Conservation (phyloP, 2,329 filamentous ascomycete species). For the Aspergillus novofumigatus region DNA sequence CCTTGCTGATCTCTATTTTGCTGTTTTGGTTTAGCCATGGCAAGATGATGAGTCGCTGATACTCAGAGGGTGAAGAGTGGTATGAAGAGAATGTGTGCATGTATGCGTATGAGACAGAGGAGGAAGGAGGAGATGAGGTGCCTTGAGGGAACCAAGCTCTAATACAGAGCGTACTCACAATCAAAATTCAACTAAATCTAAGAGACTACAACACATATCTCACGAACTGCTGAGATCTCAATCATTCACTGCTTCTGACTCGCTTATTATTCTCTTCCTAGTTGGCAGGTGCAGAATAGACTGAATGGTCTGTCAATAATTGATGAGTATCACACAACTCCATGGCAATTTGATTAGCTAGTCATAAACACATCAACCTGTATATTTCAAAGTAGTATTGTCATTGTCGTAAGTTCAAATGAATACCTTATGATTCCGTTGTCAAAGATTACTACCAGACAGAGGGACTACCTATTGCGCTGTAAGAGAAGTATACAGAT, state of each 20-base stretch:
- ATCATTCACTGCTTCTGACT: not conserved
- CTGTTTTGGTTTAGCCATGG: not conserved
- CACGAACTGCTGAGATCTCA: not conserved
- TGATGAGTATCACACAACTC: not conserved
- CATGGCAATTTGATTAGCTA: not conserved
- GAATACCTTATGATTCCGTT: not conserved
- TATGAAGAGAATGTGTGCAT: not conserved
- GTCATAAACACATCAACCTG: not conserved
- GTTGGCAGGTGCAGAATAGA: not conserved
- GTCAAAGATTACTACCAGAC: no score
- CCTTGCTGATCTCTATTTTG: not conserved
- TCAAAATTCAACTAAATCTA: no score
- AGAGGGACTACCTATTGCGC: no score
- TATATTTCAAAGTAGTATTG: not conserved
- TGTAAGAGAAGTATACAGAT: not conserved
- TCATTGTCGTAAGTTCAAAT: not conserved
- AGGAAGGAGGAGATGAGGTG: not conserved
- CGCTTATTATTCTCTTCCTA: not conserved
- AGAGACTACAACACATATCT: not conserved
- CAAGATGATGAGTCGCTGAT: not conserved
- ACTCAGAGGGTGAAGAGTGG: not conserved
- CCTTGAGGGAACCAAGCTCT: not conserved
- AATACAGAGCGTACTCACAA: not conserved
- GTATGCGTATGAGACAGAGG: not conserved
- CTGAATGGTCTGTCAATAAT: not conserved